Conservation (phyloP, 495 filamentous ascomycete genomes). For the Lasiosphaeria miniovina region DNA sequence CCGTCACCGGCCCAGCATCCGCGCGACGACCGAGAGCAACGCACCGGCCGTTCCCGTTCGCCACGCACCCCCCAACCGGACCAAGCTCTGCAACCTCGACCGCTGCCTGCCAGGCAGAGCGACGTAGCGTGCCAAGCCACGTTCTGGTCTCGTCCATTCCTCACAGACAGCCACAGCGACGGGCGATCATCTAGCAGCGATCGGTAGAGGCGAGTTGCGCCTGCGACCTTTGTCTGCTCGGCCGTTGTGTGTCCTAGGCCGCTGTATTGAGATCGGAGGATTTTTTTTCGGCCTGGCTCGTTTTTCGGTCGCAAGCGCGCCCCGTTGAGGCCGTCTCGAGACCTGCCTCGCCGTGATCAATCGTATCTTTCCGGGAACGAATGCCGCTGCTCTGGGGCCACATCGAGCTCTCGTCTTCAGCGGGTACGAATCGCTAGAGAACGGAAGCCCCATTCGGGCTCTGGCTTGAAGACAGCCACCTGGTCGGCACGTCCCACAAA, state of each 20-base stretch:
- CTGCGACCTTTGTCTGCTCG: too few relatives aligned
- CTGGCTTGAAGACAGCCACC: neutral
- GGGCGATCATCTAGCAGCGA: too few relatives aligned
- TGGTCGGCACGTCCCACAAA: slow-evolving; percentile 6
- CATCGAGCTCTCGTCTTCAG: neutral
- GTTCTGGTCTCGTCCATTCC: too few relatives aligned
- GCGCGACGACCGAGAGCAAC: too few relatives aligned
- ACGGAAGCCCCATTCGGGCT: neutral
- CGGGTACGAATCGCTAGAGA: neutral
- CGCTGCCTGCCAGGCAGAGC: slow-evolving; percentile 1
- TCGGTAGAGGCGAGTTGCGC: too few relatives aligned
- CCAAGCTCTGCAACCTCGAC: neutral
- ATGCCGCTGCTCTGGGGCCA: slow-evolving; percentile 6
- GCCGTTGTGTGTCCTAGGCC: too few relatives aligned
- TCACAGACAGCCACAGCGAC: too few relatives aligned
- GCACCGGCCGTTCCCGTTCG: neutral
- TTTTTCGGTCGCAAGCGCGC: neutral
- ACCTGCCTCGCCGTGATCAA: neutral
- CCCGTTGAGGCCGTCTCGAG: neutral
- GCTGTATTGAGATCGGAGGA: too few relatives aligned
- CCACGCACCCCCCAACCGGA: neutral
- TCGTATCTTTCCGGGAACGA: neutral
- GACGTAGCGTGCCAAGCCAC: neutral
- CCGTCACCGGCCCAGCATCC: too few relatives aligned
- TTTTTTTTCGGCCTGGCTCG: too few relatives aligned